phyloP scores from a whole-genome alignment of 192 early-diverging fungal genomes.

The Podila horticola region DNA sequence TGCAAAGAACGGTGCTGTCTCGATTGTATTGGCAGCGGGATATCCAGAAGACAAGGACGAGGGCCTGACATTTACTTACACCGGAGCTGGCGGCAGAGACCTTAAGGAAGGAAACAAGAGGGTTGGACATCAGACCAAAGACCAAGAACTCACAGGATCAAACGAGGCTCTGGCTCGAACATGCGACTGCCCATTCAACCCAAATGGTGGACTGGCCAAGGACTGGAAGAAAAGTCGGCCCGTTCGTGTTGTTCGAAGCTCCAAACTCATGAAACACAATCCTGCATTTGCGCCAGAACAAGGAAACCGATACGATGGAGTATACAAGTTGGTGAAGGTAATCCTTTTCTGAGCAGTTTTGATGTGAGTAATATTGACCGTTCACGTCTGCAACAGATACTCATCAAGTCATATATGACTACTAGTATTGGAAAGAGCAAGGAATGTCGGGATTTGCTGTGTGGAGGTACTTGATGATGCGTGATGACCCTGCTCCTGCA shows the following conservation, averaged over 20 bases:
- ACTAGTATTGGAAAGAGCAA: slow-evolving; percentile 65
- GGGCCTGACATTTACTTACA: slow-evolving; percentile 74
- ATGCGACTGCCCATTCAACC: slow-evolving; percentile 60
- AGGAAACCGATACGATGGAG: slow-evolving; percentile 73
- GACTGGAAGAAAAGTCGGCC: slow-evolving; percentile 65
- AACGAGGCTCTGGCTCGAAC: slow-evolving; percentile 70
- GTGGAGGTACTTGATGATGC: slow-evolving; percentile 72
- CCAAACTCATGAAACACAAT: slow-evolving; percentile 58
- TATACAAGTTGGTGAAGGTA: slow-evolving; percentile 70
- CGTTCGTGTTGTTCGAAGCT: slow-evolving; percentile 67
- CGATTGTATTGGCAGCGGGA: slow-evolving; percentile 70
- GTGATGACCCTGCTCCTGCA: slow-evolving; percentile 70
- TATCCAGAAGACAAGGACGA: slow-evolving; percentile 74
- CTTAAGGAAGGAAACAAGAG: slow-evolving; percentile 62
- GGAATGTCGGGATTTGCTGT: slow-evolving; percentile 57
- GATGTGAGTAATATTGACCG: too few relatives aligned
- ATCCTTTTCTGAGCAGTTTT: background rate
- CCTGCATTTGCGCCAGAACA: slow-evolving; percentile 60
- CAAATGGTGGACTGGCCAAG: slow-evolving; percentile 53
- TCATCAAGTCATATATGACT: background rate
- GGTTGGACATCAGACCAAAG: slow-evolving; percentile 57
- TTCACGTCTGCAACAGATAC: too few relatives aligned
- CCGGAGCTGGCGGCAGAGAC: slow-evolving; percentile 72
- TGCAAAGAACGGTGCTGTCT: slow-evolving; percentile 61
- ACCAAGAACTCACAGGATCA: slow-evolving; percentile 67